A percentile compares a stretch with the other conserved stretches of the same genome.
phyloP scores from a whole-genome alignment of 495 filamentous ascomycete genomes.

The Letharia columbiana region DNA sequence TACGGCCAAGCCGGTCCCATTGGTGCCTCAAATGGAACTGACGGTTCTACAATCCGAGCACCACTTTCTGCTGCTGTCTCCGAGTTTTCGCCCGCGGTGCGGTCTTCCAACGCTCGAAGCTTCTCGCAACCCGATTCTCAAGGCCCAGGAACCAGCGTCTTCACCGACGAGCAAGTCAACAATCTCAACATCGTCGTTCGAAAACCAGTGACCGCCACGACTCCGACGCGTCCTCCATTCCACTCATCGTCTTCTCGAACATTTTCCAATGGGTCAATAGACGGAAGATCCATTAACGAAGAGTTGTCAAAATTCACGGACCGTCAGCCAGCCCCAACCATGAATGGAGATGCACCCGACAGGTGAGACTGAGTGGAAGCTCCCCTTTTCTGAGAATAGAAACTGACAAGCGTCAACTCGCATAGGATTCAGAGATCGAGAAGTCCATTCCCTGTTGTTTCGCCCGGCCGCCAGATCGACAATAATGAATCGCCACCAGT shows the following conservation, averaged over 20 bases:
- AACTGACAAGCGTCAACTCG: conserved; percentile 14
- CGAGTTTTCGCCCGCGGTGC: conserved; percentile 59
- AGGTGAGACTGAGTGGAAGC: conserved; percentile 25
- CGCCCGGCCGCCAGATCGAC: conserved; percentile 15
- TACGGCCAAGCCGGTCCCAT: conserved; percentile 6
- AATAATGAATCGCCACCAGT: conserved; percentile 24
- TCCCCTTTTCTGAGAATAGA: conserved; percentile 9
- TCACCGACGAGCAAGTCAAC: conserved; percentile 48
- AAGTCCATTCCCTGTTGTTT: conserved; percentile 22
- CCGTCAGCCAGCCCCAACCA: conserved; percentile 23
- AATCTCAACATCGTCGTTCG: conserved; percentile 41
- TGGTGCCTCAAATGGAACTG: conserved; percentile 34
- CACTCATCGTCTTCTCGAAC: conserved; percentile 38
- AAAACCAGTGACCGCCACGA: conserved; percentile 27
- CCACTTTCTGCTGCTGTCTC: conserved; percentile 66
- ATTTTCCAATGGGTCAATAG: conserved; percentile 48
- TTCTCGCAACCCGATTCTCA: conserved; percentile 19
- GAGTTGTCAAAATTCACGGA: conserved; percentile 29
- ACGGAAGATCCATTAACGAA: conserved; percentile 39
- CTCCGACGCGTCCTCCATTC: conserved; percentile 28
- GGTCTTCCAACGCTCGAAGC: conserved; percentile 19
- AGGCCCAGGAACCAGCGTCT: conserved; percentile 31
- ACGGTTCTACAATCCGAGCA: conserved; percentile 39
- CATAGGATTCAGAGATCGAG: conserved; percentile 20
- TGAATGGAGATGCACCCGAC: conserved; percentile 27